Conservation (phyloP, 2,329 filamentous ascomycete species). For the Epichloe sp. region DNA sequence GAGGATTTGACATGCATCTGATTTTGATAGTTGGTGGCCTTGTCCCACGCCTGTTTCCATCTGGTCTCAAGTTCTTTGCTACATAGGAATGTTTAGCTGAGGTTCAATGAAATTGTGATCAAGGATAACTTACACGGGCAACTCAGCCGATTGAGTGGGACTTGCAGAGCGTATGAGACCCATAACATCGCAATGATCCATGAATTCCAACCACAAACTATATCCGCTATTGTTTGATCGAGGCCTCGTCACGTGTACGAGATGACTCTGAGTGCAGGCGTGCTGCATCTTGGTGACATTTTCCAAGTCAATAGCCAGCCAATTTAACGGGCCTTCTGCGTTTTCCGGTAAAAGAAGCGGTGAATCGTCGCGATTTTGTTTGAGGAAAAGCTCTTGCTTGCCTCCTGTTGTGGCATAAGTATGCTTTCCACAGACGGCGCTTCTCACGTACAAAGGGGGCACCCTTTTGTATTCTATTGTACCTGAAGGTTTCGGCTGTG, state of each 20-base stretch:
- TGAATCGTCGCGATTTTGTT: background rate
- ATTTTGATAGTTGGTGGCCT: background rate
- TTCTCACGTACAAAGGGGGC: constrained; percentile 6
- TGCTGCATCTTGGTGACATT: constrained; percentile 6
- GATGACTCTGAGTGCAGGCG: constrained; percentile 7
- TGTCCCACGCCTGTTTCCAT: background rate
- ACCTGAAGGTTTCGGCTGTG: background rate
- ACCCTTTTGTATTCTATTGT: background rate
- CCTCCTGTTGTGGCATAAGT: constrained; percentile 2
- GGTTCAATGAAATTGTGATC: no score
- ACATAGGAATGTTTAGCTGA: background rate
- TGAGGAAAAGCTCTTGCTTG: constrained; percentile 1
- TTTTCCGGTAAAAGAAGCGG: background rate
- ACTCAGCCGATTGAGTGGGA: background rate
- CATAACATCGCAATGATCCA: background rate
- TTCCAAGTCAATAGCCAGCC: constrained; percentile 6
- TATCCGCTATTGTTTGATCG: background rate
- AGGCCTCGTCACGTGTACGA: constrained; percentile 14
- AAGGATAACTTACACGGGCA: background rate
- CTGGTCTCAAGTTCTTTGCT: background rate
- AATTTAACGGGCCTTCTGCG: background rate
- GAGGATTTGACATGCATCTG: background rate
- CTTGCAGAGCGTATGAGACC: background rate
- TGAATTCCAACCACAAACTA: constrained; percentile 13
- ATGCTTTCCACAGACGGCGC: constrained; percentile 14